These are phyloP conservation scores for Aspergillus eucalypticola DNA, from an alignment of 2,329 filamentous ascomycete species.

Conservation along the genomic window DNA sequence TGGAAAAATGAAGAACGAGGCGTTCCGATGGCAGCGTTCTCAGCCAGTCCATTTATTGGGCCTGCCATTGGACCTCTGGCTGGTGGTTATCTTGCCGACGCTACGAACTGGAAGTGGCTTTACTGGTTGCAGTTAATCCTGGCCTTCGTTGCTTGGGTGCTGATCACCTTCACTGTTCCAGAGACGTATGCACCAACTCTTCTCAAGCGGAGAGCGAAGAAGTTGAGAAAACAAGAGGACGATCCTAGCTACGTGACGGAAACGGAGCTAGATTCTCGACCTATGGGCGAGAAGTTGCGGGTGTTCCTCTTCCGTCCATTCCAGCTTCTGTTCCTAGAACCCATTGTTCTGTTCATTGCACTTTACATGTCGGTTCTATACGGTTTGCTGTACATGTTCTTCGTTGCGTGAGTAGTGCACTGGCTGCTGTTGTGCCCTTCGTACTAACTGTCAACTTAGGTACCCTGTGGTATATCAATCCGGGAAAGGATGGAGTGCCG, in stretches of 20 bases:
- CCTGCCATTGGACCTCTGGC: constrained; percentile 75
- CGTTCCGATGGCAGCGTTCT: constrained; percentile 84
- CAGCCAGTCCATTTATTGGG: constrained; percentile 78
- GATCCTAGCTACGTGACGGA: constrained; percentile 72
- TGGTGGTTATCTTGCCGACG: constrained; percentile 73
- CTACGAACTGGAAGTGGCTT: constrained; percentile 75
- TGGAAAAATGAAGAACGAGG: constrained; percentile 82
- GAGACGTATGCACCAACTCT: constrained; percentile 86
- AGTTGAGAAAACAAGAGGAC: constrained; percentile 69
- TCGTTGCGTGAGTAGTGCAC: constrained; percentile 54
- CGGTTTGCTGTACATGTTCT: constrained; percentile 55
- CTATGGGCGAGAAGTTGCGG: constrained; percentile 66
- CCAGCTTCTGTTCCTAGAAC: constrained; percentile 79
- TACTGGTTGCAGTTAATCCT: constrained; percentile 87
- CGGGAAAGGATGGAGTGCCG: constrained; percentile 75
- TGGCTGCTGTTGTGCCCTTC: background rate
- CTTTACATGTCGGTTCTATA: constrained; percentile 80
- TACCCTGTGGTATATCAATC: constrained; percentile 65
- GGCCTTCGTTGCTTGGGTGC: constrained; percentile 65
- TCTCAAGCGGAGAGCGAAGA: constrained; percentile 68
- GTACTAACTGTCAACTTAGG: constrained; percentile 15
- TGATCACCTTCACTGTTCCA: constrained; percentile 85
- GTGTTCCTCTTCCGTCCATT: constrained; percentile 81
- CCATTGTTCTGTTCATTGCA: constrained; percentile 80
- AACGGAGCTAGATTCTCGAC: constrained; percentile 72